Conservation (phyloP, 1,284 basidiomycete species). For the Trichosporon sp. region DNA sequence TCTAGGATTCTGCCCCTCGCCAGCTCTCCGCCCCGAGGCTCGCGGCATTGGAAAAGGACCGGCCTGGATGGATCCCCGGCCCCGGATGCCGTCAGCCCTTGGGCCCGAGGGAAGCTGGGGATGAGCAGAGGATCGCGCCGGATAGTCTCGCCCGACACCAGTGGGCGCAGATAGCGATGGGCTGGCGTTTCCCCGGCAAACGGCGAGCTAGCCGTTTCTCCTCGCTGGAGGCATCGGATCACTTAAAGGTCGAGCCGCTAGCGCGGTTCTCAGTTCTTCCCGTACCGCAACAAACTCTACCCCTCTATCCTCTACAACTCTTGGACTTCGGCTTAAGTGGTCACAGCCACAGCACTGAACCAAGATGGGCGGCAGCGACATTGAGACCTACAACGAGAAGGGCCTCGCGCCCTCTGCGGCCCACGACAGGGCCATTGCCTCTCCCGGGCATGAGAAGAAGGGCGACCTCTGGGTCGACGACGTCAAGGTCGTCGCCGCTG, state of each 20-base stretch:
- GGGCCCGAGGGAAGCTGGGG: not conserved
- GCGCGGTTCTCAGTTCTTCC: not conserved
- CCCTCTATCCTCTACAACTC: not conserved
- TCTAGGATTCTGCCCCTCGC: not conserved
- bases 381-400: slow-evolving; percentile 17
- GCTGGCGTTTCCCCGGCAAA: not conserved
- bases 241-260: not conserved
- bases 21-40: not conserved
- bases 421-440: not conserved
- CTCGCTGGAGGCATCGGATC: not conserved
- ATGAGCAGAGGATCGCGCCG: slow-evolving; percentile 9
- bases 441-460: not conserved
- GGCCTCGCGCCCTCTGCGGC: not conserved
- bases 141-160: not conserved
- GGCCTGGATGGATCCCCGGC: not conserved
- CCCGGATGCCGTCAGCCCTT: not conserved
- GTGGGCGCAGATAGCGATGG: slow-evolving; percentile 1
- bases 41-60: not conserved
- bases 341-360: slow-evolving; percentile 2
- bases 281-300: not conserved
- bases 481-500: slow-evolving; percentile 1
- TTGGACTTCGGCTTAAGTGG: not conserved
- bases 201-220: slow-evolving; percentile 8
- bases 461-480: slow-evolving; percentile 13
- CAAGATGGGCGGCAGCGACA: slow-evolving; percentile 11